Percentiles rank a stretch among this genome's conserved stretches.
These are phyloP conservation scores for Fusarium brevicatenulatum DNA, from an alignment of 2,329 filamentous ascomycete species.

Conservation along the genomic window DNA sequence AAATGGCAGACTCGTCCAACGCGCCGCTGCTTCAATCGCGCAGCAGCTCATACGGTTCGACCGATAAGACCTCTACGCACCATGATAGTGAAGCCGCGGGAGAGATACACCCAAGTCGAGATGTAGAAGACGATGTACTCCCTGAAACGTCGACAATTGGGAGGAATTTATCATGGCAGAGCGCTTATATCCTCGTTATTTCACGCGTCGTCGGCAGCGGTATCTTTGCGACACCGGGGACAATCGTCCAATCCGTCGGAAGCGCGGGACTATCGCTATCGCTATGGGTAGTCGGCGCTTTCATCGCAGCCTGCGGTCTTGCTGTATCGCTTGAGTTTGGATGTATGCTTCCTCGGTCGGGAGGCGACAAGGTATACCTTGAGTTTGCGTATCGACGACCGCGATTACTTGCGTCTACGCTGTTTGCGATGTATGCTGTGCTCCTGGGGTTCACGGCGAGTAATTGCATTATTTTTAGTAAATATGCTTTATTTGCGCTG, in stretches of 20 bases:
- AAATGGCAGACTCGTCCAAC: slow-evolving; percentile 9
- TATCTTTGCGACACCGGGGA: slow-evolving; percentile 77
- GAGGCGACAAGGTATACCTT: slow-evolving; percentile 76
- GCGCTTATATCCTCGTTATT: slow-evolving; percentile 73
- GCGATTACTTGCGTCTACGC: slow-evolving; percentile 69
- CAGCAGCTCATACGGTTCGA: neutral
- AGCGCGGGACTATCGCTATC: slow-evolving; percentile 71
- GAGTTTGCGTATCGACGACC: slow-evolving; percentile 74
- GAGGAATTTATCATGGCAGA: slow-evolving; percentile 69
- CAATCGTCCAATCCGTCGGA: slow-evolving; percentile 73
- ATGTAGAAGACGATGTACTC: slow-evolving; percentile 66
- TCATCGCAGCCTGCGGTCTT: slow-evolving; percentile 70
- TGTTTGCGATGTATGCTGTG: slow-evolving; percentile 72
- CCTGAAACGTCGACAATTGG: slow-evolving; percentile 68
- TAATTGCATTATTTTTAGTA: slow-evolving; percentile 76
- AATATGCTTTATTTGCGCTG: slow-evolving; percentile 70
- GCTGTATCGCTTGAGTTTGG: slow-evolving; percentile 74
- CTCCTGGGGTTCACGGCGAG: slow-evolving; percentile 74
- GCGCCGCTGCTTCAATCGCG: slow-evolving; percentile 22
- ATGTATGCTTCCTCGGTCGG: slow-evolving; percentile 75
- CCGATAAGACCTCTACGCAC: neutral
- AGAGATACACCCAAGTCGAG: slow-evolving; percentile 21
- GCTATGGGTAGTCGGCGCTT: slow-evolving; percentile 71
- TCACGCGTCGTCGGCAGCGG: slow-evolving; percentile 76
- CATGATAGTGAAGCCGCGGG: slow-evolving; percentile 10